These are phyloP conservation scores for Botryosphaeria dothidea DNA, from an alignment of 2,329 filamentous ascomycete species.

Conservation along the genomic window DNA sequence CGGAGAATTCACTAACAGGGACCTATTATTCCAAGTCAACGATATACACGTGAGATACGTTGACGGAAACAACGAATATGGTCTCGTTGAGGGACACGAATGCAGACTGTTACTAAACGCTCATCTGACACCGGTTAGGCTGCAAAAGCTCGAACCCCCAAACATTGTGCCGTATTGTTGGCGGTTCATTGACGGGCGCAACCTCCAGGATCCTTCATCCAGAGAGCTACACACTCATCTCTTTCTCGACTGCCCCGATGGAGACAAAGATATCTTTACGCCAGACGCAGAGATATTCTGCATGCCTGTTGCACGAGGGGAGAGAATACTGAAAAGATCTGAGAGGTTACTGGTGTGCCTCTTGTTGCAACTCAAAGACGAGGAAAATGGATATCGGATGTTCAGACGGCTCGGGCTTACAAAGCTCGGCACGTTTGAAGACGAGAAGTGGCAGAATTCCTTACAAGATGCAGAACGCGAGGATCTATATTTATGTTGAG, in stretches of 20 bases:
- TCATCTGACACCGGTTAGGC: not conserved
- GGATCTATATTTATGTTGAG: not conserved
- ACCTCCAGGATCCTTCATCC: not conserved
- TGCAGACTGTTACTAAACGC: slow-evolving; percentile 2
- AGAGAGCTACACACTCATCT: not conserved
- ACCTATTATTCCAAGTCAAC: slow-evolving; percentile 21
- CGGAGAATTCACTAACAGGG: slow-evolving; percentile 21
- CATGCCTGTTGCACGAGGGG: slow-evolving; percentile 20
- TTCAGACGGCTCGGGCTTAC: slow-evolving; percentile 22
- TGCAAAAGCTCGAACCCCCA: slow-evolving; percentile 16
- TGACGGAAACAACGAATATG: slow-evolving; percentile 19
- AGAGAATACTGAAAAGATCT: not conserved
- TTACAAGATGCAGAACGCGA: not conserved
- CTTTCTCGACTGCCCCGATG: slow-evolving; percentile 21
- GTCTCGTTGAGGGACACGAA: slow-evolving; percentile 17
- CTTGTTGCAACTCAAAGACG: slow-evolving; percentile 14
- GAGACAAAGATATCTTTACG: slow-evolving; percentile 19
- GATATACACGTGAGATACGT: slow-evolving; percentile 13
- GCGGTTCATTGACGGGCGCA: not conserved
- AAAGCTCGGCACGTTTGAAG: slow-evolving; percentile 21
- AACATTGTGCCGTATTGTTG: not conserved
- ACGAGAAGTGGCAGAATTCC: not conserved
- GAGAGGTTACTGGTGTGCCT: slow-evolving; percentile 20
- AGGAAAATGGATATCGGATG: not conserved
- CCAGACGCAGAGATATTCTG: slow-evolving; percentile 17